Percentiles rank a stretch among this genome's conserved stretches.
phyloP scores from a whole-genome alignment of 1,139 yeast species.

The Pneumocystis jirovecii region DNA sequence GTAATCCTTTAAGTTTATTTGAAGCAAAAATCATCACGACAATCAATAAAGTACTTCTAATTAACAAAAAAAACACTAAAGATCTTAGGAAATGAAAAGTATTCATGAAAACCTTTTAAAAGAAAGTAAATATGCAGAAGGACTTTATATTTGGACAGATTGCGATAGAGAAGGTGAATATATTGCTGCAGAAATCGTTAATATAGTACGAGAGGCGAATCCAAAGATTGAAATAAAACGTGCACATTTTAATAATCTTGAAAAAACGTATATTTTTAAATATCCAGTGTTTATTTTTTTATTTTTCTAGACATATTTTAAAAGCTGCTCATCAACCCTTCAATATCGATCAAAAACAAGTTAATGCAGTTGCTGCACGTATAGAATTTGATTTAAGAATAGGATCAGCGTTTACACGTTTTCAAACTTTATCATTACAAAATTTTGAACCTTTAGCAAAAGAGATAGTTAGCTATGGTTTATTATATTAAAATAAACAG shows the following conservation, averaged over 20 bases:
- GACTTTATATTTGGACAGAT: conserved; percentile 92
- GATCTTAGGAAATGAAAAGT: conserved; percentile 26
- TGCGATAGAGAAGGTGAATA: conserved; percentile 97
- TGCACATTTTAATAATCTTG: conserved; percentile 80
- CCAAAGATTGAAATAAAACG: conserved; percentile 38
- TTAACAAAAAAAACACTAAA: not conserved
- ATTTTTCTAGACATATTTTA: conserved; percentile 38
- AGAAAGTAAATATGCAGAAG: conserved; percentile 48
- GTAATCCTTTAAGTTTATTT: conserved; percentile 52
- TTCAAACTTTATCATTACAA: conserved; percentile 42
- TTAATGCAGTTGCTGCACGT: conserved; percentile 73
- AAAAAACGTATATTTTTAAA: conserved; percentile 25
- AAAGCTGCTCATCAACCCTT: conserved; percentile 61
- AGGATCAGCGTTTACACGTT: conserved; percentile 79
- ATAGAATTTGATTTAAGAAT: conserved; percentile 78
- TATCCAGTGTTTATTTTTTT: not conserved
- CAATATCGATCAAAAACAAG: conserved; percentile 49
- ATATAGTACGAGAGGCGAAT: conserved; percentile 51
- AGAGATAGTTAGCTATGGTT: conserved; percentile 20
- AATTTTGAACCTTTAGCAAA: conserved; percentile 17
- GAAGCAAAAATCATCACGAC: conserved; percentile 45
- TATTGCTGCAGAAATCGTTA: conserved; percentile 73
- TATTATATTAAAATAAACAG: conserved; percentile 19
- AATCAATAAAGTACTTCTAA: conserved; percentile 18
- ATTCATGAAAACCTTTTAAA: conserved; percentile 54